phyloP scores from a whole-genome alignment of 352 stramenopile species.

The Blastocystis hominis region DNA sequence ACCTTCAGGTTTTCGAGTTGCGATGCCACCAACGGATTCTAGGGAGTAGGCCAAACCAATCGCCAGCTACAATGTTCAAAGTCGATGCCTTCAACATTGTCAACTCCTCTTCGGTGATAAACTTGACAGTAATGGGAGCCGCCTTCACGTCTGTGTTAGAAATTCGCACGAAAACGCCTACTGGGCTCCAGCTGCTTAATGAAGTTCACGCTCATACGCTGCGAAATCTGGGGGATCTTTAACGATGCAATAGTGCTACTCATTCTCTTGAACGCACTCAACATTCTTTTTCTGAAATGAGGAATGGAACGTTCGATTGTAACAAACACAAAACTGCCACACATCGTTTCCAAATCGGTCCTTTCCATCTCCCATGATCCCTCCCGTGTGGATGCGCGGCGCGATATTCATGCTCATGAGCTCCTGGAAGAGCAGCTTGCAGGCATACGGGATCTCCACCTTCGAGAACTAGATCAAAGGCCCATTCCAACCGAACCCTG shows the following conservation, averaged over 20 bases:
- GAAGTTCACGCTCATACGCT: slow-evolving; percentile 47
- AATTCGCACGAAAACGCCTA: background rate
- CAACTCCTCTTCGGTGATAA: slow-evolving; percentile 33
- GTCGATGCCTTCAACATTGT: slow-evolving; percentile 41
- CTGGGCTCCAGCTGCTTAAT: background rate
- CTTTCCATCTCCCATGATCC: slow-evolving; percentile 42
- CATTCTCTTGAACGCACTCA: slow-evolving; percentile 14
- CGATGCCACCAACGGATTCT: slow-evolving; percentile 1
- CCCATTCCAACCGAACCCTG: slow-evolving; percentile 21
- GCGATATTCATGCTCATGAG: slow-evolving; percentile 99
- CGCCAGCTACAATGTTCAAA: background rate
- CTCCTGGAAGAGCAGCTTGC: slow-evolving; percentile 99
- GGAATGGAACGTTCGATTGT: background rate
- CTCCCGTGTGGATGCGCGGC: slow-evolving; percentile 84
- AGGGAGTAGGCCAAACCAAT: background rate
- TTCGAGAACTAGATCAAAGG: slow-evolving; percentile 72
- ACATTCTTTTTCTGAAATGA: background rate
- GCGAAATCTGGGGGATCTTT: slow-evolving; percentile 47
- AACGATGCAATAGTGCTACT: slow-evolving; percentile 1
- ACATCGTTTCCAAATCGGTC: slow-evolving; percentile 49
- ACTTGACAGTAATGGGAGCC: slow-evolving; percentile 42
- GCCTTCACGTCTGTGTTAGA: background rate
- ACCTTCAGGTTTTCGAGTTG: slow-evolving; percentile 41
- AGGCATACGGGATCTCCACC: slow-evolving; percentile 97
- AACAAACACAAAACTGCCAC: slow-evolving; percentile 46